Base-by-base conservation (phyloP, 2,329 filamentous ascomycete species). In the Pseudogymnoascus sp. region DNA sequence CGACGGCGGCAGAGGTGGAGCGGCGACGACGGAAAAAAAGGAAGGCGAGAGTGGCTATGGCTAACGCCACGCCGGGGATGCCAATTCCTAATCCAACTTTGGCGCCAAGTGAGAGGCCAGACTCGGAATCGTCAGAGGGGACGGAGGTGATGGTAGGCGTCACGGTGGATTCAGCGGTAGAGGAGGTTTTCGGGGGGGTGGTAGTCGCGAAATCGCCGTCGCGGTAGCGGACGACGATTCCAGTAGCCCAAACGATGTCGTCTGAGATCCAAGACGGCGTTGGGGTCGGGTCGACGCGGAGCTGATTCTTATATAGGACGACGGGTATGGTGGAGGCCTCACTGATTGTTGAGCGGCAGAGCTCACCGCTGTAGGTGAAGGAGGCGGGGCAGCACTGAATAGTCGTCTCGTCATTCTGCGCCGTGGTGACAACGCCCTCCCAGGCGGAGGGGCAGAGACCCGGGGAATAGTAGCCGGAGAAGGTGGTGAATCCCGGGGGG, bases 61-160 rank as follows among this genome's bases (percentile, higher is more conserved):
- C 66, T 10, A 74, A 61, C 13, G 67, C 61, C 2, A 69, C 65
- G 0, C 72, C 15, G 0, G 71, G 71, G 37, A 74, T 62, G 4
- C 66, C 64, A 1, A 74, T 65, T 3, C 67, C 72, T 26, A 74
- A 69, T 7, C 67, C 69, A 1, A 65, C 58, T 28, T 63, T 66
- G 28, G 64, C 68, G 6, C 66, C 68, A 1, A 65, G 66, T 2
- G 65, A 66, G 0, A 69, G 60, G 15, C 57, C 57, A 1, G 41
- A 48, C 8, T 18, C 5, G 8, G 65, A 61, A 33, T 57, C 37
- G 19, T 33, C 34, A 59, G 57, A 30, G 3, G 56, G 15, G 6
- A 59, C 5, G 3, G 45, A 58, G 7, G 63, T 6, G 41, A 23
- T 57, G n/a, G 41, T 28, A 8, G 23, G 62, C 57, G 28, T 12